phyloP scores from a whole-genome alignment of 2,329 filamentous ascomycete genomes.

The Trichoderma sp. region DNA sequence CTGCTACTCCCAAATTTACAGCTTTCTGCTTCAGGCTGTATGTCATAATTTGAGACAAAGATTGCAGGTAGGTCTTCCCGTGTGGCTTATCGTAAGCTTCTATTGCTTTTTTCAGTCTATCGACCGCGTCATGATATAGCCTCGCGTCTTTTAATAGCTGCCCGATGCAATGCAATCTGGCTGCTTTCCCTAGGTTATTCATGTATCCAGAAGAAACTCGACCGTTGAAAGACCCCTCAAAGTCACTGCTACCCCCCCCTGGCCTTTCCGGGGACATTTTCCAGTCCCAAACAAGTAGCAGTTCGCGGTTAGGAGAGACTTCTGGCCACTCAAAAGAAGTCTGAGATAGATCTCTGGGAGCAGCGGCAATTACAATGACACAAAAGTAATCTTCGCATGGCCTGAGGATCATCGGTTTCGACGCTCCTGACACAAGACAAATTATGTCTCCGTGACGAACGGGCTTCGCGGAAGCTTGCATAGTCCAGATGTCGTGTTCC shows the following conservation, averaged over 20 bases:
- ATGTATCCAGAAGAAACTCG: not conserved
- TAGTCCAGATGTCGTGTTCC: not conserved
- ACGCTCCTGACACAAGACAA: not conserved
- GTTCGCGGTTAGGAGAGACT: not conserved
- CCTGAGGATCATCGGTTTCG: not conserved
- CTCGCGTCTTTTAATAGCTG: not conserved
- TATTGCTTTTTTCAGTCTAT: not conserved
- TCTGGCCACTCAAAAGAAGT: not conserved
- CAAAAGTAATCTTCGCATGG: not conserved
- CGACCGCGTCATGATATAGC: not conserved
- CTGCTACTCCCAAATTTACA: too few species aligned
- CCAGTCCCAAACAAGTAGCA: conserved; percentile 20
- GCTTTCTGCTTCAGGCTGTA: too few species aligned
- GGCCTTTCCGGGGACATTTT: too few species aligned
- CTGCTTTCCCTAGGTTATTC: not conserved
- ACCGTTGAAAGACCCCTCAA: not conserved
- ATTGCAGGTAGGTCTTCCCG: too few species aligned
- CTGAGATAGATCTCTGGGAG: too few species aligned
- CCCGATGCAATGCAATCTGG: not conserved
- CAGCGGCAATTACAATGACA: not conserved
- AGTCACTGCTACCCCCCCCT: not conserved
- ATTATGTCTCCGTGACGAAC: not conserved
- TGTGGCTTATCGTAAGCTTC: not conserved
- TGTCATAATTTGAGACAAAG: too few species aligned
- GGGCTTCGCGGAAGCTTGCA: not conserved